phyloP scores from a whole-genome alignment of 768 basidiomycete species.

The Tulasnella sp. region DNA sequence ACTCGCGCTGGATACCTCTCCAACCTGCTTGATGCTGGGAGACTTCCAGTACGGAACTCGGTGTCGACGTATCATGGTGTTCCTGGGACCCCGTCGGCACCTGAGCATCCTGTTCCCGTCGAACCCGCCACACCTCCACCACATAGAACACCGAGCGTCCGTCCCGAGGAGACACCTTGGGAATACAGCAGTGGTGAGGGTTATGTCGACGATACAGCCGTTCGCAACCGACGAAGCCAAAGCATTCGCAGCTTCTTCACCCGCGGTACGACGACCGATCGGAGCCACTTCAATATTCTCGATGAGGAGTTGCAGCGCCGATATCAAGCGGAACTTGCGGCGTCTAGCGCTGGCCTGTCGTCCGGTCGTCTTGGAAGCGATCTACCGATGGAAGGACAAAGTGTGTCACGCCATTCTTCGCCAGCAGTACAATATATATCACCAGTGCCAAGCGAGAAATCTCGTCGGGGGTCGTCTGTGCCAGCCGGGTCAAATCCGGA shows the following conservation, averaged over 20 bases:
- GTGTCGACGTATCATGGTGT: slow-evolving; percentile 18
- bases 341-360: not conserved
- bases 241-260: slow-evolving; percentile 16
- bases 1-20: slow-evolving; percentile 41
- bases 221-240: slow-evolving; percentile 7
- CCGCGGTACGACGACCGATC: not conserved
- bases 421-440: not conserved
- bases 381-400: not conserved
- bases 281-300: slow-evolving; percentile 3
- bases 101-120: slow-evolving; percentile 3
- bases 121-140: not conserved
- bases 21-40: slow-evolving; percentile 43
- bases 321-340: slow-evolving; percentile 12
- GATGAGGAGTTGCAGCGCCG: slow-evolving; percentile 9
- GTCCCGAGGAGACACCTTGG: slow-evolving; percentile 2
- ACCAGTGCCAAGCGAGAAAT: not conserved
- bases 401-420: not conserved
- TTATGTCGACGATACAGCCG: slow-evolving; percentile 8
- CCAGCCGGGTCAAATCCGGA: not conserved
- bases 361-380: not conserved
- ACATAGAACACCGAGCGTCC: not conserved
- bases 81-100: slow-evolving; percentile 4
- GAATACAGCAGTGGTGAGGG: slow-evolving; percentile 12
- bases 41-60: slow-evolving; percentile 41
- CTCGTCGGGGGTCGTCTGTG: not conserved